Evolutionary conservation across 768 basidiomycete genomes (phyloP).

Genomic region (Lactarius psammicola): DNA sequence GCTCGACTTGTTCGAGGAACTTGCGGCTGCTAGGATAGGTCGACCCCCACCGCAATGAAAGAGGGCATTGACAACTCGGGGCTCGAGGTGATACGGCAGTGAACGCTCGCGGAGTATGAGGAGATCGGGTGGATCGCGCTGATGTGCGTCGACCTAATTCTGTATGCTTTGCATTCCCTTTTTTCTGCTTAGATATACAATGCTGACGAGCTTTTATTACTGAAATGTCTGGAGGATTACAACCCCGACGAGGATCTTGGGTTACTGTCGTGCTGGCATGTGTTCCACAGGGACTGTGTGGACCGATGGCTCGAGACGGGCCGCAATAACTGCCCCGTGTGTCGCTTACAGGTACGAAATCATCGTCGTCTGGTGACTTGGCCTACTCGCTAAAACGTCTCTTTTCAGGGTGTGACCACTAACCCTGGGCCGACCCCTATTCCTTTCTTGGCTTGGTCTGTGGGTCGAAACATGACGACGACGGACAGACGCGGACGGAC

Average conservation of each 20-base stretch:
- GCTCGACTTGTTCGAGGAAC: conserved; percentile 76
- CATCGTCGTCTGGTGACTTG: no score
- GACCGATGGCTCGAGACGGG: conserved; percentile 51
- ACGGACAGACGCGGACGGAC: background rate
- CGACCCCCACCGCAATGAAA: conserved; percentile 76
- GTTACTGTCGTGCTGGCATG: conserved; percentile 77
- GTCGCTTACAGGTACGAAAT: conserved; percentile 63
- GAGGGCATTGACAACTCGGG: conserved; percentile 56
- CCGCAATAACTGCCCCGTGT: conserved; percentile 89
- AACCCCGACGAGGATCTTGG: conserved; percentile 71
- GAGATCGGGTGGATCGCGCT: conserved; percentile 38
- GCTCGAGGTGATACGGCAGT: no score
- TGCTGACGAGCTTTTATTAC: background rate
- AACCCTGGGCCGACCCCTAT: conserved; percentile 1
- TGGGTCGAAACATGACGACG: background rate
- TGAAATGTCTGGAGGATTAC: conserved; percentile 80
- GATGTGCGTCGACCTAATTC: conserved; percentile 80
- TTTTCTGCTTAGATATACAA: background rate
- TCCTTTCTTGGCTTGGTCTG: background rate
- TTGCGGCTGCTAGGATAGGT: conserved; percentile 74
- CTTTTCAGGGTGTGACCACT: conserved; percentile 12
- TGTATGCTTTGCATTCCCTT: conserved; percentile 44
- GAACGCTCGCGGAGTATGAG: no score
- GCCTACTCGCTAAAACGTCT: background rate
- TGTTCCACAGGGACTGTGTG: conserved; percentile 83